phyloP scores from a whole-genome alignment of 176 grass and related monocot genomes.

The Carex kokanica region DNA sequence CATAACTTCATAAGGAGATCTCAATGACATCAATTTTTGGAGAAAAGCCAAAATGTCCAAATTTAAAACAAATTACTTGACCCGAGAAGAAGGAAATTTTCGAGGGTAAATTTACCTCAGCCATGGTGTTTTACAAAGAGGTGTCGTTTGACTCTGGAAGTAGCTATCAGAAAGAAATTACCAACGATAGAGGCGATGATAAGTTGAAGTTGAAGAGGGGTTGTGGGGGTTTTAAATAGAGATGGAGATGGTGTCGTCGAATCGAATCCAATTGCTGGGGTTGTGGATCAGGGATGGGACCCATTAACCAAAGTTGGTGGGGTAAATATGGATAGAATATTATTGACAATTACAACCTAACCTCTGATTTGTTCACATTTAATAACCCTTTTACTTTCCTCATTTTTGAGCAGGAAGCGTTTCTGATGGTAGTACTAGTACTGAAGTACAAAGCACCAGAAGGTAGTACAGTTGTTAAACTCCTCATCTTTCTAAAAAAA shows the following conservation, averaged over 20 bases:
- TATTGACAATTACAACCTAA: neutral
- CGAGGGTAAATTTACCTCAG: conserved; percentile 16
- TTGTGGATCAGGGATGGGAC: neutral
- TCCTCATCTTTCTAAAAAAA: neutral
- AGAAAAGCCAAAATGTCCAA: neutral
- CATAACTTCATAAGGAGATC: neutral
- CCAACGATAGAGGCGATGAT: conserved; percentile 1
- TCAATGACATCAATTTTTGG: neutral
- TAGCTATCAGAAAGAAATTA: neutral
- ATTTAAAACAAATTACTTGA: neutral
- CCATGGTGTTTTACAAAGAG: conserved; percentile 14
- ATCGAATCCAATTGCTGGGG: conserved; percentile 1
- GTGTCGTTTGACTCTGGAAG: neutral
- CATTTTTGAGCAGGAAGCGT: neutral
- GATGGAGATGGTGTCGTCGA: neutral
- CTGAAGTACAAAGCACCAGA: conserved; percentile 28
- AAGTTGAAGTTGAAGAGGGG: neutral
- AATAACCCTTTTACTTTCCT: neutral
- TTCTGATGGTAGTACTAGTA: conserved; percentile 7
- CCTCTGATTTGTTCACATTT: neutral
- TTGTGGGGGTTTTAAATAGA: neutral
- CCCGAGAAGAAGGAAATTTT: neutral
- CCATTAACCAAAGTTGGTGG: neutral
- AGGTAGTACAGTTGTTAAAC: conserved; percentile 21
- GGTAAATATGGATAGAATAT: neutral